A percentile compares a stretch with the other conserved stretches of the same genome.
Conservation (phyloP, 345 rosid genomes). For the Brassica juncea region DNA sequence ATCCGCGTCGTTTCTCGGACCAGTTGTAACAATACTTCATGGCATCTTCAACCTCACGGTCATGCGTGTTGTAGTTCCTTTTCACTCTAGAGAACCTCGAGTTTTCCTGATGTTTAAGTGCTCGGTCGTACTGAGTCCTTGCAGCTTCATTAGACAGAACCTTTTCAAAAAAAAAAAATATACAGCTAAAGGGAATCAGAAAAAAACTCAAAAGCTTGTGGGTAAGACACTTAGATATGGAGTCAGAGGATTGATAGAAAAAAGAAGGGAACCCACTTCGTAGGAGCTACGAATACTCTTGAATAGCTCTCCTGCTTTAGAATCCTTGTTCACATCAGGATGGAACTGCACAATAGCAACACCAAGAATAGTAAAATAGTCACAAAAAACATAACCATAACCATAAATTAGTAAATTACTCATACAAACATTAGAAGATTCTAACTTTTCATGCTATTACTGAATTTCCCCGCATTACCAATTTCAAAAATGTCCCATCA, state of each 20-base stretch:
- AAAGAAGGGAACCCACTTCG: constrained; percentile 55
- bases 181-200: not conserved
- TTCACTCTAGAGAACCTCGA: constrained; percentile 43
- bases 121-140: constrained; percentile 63
- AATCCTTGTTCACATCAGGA: constrained; percentile 85
- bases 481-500: not conserved
- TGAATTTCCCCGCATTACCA: not conserved
- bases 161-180: constrained; percentile 35
- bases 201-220: not conserved
- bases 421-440: not conserved
- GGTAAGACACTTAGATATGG: not conserved
- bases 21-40: constrained; percentile 50
- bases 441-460: not conserved
- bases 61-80: constrained; percentile 39
- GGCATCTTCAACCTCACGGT: constrained; percentile 55
- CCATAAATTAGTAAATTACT: not conserved
- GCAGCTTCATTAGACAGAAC: constrained; percentile 71
- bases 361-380: constrained; percentile 14
- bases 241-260: not conserved
- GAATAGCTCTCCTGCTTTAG: constrained; percentile 68
- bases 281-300: constrained; percentile 73
- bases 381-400: not conserved
- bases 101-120: constrained; percentile 49
- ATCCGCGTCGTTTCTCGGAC: constrained; percentile 60
- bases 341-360: constrained; percentile 59